Conservation (phyloP, 257 asterid genomes). For the Solanum arcanum region DNA sequence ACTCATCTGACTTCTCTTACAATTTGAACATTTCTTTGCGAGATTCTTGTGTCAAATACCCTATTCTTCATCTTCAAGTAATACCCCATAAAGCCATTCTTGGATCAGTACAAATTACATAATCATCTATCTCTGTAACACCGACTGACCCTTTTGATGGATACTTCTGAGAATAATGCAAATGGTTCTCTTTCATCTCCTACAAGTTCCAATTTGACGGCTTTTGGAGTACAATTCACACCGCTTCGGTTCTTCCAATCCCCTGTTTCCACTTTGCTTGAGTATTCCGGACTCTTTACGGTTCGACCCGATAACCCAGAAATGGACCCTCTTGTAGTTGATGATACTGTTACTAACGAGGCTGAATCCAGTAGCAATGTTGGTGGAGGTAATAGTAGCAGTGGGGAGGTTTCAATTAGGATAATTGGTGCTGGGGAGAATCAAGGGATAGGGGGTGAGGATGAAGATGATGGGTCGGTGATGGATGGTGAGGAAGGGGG, state of each 20-base stretch:
- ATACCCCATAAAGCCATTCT: neutral
- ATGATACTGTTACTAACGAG: neutral
- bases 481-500: conserved; percentile 13
- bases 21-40: neutral
- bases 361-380: neutral
- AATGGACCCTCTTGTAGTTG: conserved; percentile 20
- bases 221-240: conserved; percentile 24
- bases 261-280: conserved; percentile 55
- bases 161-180: conserved; percentile 29
- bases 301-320: conserved; percentile 50
- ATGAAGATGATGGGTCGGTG: conserved; percentile 9
- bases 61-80: conserved; percentile 24
- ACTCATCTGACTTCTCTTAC: neutral
- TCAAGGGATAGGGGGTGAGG: conserved; percentile 22
- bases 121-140: neutral
- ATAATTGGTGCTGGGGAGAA: conserved; percentile 24
- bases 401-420: conserved; percentile 75
- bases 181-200: conserved; percentile 6
- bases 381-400: conserved; percentile 7
- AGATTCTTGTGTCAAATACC: neutral
- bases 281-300: conserved; percentile 54
- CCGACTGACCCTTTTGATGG: conserved; percentile 23
- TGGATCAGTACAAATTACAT: neutral
- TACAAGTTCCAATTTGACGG: conserved; percentile 22
- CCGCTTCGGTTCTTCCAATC: conserved; percentile 38